Conservation (phyloP, 1,139 yeast genomes). For the Candida tropicalis region DNA sequence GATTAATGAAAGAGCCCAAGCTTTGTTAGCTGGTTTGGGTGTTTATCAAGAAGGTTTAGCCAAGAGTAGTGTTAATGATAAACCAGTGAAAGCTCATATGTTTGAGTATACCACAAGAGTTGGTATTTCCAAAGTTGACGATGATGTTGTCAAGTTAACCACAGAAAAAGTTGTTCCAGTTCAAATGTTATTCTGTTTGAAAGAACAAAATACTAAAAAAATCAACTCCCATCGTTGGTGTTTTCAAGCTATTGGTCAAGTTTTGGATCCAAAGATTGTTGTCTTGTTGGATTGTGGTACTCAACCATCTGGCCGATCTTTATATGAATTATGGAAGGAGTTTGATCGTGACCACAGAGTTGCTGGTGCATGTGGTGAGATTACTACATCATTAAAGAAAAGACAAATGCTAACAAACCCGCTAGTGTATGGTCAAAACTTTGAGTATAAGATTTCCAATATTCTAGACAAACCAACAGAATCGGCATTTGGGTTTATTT, state of each 20-base stretch:
- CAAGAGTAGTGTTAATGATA: constrained; percentile 49
- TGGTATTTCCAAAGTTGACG: constrained; percentile 45
- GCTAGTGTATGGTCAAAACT: constrained; percentile 50
- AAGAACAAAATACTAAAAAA: constrained; percentile 50
- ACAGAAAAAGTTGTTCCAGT: constrained; percentile 53
- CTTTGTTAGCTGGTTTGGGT: constrained; percentile 50
- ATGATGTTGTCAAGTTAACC: constrained; percentile 49
- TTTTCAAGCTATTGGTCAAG: constrained; percentile 50
- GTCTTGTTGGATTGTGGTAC: constrained; percentile 52
- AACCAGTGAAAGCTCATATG: constrained; percentile 48
- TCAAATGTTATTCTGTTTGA: constrained; percentile 48
- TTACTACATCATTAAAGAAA: constrained; percentile 45
- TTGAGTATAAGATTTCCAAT: constrained; percentile 49
- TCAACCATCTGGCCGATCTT: constrained; percentile 48
- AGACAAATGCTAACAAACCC: constrained; percentile 49
- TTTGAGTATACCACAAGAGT: constrained; percentile 53
- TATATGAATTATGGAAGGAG: constrained; percentile 52
- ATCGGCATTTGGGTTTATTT: constrained; percentile 48
- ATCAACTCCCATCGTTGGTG: constrained; percentile 56
- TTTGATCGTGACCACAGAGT: constrained; percentile 50
- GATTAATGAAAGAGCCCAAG: constrained; percentile 51
- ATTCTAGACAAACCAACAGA: constrained; percentile 51
- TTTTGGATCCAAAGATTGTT: constrained; percentile 46
- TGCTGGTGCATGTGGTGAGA: constrained; percentile 56
- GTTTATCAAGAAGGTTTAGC: constrained; percentile 54